Conservation (phyloP, 2,329 filamentous ascomycete species). For the Nothomitra cinnamomea region DNA sequence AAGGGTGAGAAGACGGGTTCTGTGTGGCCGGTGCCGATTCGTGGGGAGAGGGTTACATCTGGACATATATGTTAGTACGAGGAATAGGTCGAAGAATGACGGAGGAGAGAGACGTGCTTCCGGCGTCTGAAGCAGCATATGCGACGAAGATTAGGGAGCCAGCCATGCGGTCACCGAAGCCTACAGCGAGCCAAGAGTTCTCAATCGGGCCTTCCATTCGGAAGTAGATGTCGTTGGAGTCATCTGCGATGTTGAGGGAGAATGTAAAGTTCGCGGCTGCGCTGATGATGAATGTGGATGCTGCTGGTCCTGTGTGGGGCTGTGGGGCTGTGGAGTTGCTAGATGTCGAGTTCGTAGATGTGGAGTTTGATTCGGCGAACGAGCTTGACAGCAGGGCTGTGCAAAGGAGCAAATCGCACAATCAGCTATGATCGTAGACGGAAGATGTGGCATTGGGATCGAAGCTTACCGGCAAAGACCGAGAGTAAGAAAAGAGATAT, state of each 20-base stretch:
- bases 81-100: neutral
- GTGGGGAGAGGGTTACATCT: conserved; percentile 23
- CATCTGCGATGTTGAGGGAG: conserved; percentile 14
- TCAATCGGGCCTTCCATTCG: conserved; percentile 13
- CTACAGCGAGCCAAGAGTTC: conserved; percentile 12
- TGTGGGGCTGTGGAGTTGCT: neutral
- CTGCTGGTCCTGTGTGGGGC: neutral
- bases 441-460: too few species aligned
- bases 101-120: neutral
- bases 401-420: too few species aligned
- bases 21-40: conserved; percentile 18
- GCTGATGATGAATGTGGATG: neutral
- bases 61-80: neutral
- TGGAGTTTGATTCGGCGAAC: too few species aligned
- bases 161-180: conserved; percentile 1
- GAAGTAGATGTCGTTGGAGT: conserved; percentile 15
- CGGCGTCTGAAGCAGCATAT: neutral
- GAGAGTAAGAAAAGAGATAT: too few species aligned
- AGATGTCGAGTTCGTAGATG: neutral
- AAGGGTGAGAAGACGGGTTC: conserved; percentile 20
- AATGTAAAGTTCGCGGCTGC: conserved; percentile 7
- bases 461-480: too few species aligned
- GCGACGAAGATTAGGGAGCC: conserved; percentile 4
- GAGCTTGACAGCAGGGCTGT: too few species aligned
- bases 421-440: too few species aligned